These are phyloP conservation scores for Closterium sp. DNA, from an alignment of 139 green algal genomes.

Conservation along the genomic window DNA sequence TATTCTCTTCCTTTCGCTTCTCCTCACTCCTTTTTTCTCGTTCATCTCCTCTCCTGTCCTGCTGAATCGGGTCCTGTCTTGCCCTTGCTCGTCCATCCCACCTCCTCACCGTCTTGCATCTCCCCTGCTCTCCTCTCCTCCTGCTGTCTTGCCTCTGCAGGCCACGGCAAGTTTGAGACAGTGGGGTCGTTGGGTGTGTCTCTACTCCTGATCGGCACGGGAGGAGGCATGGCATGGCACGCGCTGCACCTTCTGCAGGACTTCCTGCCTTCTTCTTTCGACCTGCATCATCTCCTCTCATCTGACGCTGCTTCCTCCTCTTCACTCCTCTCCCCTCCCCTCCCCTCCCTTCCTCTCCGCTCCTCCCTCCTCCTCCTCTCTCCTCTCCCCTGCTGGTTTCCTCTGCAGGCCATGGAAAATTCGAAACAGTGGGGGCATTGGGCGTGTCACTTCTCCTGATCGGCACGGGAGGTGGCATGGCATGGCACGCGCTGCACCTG, in stretches of 20 bases:
- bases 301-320: not conserved
- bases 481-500: slow-evolving; percentile 46
- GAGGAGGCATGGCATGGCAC: slow-evolving; percentile 48
- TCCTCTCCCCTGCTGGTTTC: not conserved
- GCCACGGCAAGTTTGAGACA: slow-evolving; percentile 51
- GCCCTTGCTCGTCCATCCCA: not conserved
- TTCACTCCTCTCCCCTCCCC: not conserved
- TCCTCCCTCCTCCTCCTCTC: not conserved
- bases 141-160: no score
- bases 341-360: not conserved
- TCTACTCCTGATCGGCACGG: slow-evolving; percentile 34
- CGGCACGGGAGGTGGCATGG: slow-evolving; percentile 43
- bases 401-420: slow-evolving; percentile 50
- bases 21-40: not conserved
- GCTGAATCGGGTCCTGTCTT: no score
- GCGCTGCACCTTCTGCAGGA: slow-evolving; percentile 46
- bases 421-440: slow-evolving; percentile 47
- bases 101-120: no score
- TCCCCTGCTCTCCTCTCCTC: not conserved
- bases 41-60: not conserved
- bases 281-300: not conserved
- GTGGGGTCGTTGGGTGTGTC: slow-evolving; percentile 38
- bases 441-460: slow-evolving; percentile 42
- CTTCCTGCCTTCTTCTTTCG: not conserved
- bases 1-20: no score